Conservation (phyloP, 768 basidiomycete genomes). For the Kondoa subrosea region DNA sequence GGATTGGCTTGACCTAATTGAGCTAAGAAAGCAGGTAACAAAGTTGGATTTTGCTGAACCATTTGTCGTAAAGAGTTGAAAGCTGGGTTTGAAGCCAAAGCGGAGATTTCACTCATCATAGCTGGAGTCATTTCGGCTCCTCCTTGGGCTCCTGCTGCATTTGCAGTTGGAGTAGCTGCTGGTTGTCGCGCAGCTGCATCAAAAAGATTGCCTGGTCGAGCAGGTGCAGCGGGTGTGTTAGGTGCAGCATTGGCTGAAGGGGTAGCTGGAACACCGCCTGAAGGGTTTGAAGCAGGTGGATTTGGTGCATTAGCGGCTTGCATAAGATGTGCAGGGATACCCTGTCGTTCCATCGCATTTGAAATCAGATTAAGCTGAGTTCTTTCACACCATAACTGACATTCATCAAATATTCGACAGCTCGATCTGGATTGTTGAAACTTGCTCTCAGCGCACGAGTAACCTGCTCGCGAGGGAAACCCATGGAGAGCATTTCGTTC, state of each 20-base stretch:
- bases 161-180: constrained; percentile 29
- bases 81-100: constrained; percentile 46
- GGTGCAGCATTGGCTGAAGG: constrained; percentile 46
- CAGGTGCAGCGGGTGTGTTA: constrained; percentile 41
- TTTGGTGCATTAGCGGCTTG: constrained; percentile 24
- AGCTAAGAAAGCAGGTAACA: constrained; percentile 65
- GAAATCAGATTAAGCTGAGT: too few relatives aligned
- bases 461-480: constrained; percentile 72
- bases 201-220: constrained; percentile 28
- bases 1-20: constrained; percentile 64
- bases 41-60: constrained; percentile 55
- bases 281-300: constrained; percentile 26
- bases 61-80: constrained; percentile 57
- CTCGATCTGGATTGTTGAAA: constrained; percentile 93
- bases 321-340: constrained; percentile 57
- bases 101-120: constrained; percentile 26
- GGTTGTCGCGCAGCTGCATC: constrained; percentile 28
- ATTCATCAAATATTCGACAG: constrained; percentile 92
- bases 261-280: constrained; percentile 16
- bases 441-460: constrained; percentile 71
- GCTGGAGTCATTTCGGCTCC: constrained; percentile 34
- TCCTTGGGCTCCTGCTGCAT: constrained; percentile 29
- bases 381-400: constrained; percentile 38
- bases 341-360: constrained; percentile 38
- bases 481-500: constrained; percentile 80